Evolutionary conservation across 2,329 filamentous ascomycete species (phyloP).

Genomic region (Ophiobolus disseminans): DNA sequence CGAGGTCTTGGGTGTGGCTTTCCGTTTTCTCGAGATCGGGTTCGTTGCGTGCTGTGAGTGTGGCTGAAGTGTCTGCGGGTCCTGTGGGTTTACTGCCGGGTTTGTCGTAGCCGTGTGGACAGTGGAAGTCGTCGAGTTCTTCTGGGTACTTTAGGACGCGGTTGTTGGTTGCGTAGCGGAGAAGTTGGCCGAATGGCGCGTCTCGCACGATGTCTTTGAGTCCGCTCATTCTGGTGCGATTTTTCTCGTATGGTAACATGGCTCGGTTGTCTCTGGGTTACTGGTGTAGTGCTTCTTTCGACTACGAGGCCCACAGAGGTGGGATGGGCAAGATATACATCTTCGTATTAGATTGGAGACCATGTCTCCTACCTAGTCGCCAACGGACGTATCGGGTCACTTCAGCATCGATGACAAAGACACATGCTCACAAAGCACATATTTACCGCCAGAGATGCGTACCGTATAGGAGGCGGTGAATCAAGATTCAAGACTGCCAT

Average conservation of each 20-base stretch:
- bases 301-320: background rate
- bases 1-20: background rate
- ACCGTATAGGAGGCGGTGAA: too few species aligned
- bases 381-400: background rate
- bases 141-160: slow-evolving; percentile 56
- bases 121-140: slow-evolving; percentile 38
- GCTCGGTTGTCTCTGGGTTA: background rate
- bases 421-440: background rate
- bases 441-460: too few species aligned
- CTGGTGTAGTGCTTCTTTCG: background rate
- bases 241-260: background rate
- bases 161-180: slow-evolving; percentile 54
- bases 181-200: slow-evolving; percentile 55
- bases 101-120: slow-evolving; percentile 11
- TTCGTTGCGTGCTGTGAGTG: background rate
- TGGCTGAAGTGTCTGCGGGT: background rate
- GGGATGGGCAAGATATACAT: background rate
- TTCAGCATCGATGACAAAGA: background rate
- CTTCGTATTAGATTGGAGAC: background rate
- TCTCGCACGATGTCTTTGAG: slow-evolving; percentile 52
- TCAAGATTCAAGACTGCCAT: too few species aligned
- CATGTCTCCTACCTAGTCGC: background rate
- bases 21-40: background rate
- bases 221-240: background rate
- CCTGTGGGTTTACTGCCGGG: background rate